phyloP scores from a whole-genome alignment of 2,329 filamentous ascomycete genomes.

The Botrytis hyacinthi region DNA sequence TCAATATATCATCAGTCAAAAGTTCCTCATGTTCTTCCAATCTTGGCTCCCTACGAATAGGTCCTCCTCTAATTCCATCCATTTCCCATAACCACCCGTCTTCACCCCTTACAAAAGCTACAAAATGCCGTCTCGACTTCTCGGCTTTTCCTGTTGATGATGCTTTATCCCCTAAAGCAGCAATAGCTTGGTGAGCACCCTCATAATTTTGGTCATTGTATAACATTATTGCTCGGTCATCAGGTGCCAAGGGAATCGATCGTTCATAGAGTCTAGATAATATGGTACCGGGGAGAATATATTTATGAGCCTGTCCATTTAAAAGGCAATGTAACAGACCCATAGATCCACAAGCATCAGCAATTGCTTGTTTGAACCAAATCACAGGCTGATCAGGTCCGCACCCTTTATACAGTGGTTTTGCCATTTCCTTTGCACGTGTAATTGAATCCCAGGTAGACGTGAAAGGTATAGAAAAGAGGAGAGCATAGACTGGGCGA shows the following conservation, averaged over 20 bases:
- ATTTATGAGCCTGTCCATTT: conserved; percentile 74
- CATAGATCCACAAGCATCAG: conserved; percentile 90
- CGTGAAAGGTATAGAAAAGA: conserved; percentile 88
- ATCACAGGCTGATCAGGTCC: conserved; percentile 73
- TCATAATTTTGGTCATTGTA: conserved; percentile 77
- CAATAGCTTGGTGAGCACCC: conserved; percentile 73
- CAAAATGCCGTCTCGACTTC: conserved; percentile 89
- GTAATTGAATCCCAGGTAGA: conserved; percentile 76
- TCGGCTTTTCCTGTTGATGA: conserved; percentile 64
- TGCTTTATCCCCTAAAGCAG: conserved; percentile 69
- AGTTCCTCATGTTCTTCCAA: conserved; percentile 65
- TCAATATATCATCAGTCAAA: conserved; percentile 70
- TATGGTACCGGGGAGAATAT: conserved; percentile 55
- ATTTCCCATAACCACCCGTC: conserved; percentile 68
- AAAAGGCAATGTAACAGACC: conserved; percentile 77
- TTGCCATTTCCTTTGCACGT: conserved; percentile 65
- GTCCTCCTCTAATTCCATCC: conserved; percentile 66
- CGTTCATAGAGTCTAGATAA: conserved; percentile 48
- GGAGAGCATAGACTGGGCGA: conserved; percentile 80
- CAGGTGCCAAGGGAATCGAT: conserved; percentile 67
- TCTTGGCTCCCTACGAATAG: conserved; percentile 52
- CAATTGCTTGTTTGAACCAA: conserved; percentile 95
- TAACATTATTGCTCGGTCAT: conserved; percentile 67
- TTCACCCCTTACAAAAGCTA: conserved; percentile 83
- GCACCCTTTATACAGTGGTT: conserved; percentile 62